These are phyloP conservation scores for Teunomyces stri DNA, from an alignment of 805 yeast species.

Conservation along the genomic window DNA sequence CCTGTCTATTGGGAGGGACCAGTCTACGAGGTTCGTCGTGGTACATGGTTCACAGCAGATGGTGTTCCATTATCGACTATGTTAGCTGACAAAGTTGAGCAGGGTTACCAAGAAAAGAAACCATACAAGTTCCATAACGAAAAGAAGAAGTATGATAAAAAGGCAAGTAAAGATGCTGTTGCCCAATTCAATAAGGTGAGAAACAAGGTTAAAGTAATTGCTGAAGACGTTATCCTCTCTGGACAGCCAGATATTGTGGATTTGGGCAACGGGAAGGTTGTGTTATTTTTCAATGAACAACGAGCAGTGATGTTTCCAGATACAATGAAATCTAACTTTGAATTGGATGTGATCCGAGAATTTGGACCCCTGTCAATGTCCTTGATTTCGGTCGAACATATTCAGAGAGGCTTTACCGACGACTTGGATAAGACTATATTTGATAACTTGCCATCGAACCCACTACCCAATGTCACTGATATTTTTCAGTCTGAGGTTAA, in stretches of 20 bases:
- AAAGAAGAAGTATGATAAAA: conserved; percentile 1
- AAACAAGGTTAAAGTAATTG: conserved; percentile 3
- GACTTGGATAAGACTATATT: conserved; percentile 30
- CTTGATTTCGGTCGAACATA: conserved; percentile 44
- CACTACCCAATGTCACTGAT: conserved; percentile 34
- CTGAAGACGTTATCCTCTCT: conserved; percentile 13
- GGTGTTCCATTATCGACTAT: conserved; percentile 52
- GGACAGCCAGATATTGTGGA: conserved; percentile 30
- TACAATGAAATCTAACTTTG: conserved; percentile 38
- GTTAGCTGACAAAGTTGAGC: conserved; percentile 59
- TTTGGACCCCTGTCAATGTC: conserved; percentile 33
- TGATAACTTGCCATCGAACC: conserved; percentile 29
- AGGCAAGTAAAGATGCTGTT: conserved; percentile 14
- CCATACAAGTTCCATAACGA: conserved; percentile 7
- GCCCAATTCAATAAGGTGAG: conserved; percentile 18
- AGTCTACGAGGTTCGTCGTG: conserved; percentile 74
- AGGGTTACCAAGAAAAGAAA: conserved; percentile 39
- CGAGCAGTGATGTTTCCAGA: conserved; percentile 50
- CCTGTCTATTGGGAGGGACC: conserved; percentile 94
- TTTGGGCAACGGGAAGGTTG: conserved; percentile 33
- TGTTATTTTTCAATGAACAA: conserved; percentile 38
- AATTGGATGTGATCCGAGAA: conserved; percentile 34
- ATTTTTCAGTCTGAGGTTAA: conserved; percentile 29
- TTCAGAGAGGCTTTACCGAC: conserved; percentile 49
- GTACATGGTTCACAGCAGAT: conserved; percentile 72